Conservation (phyloP, 495 filamentous ascomycete genomes). For the Talaromyces proteolyticus region DNA sequence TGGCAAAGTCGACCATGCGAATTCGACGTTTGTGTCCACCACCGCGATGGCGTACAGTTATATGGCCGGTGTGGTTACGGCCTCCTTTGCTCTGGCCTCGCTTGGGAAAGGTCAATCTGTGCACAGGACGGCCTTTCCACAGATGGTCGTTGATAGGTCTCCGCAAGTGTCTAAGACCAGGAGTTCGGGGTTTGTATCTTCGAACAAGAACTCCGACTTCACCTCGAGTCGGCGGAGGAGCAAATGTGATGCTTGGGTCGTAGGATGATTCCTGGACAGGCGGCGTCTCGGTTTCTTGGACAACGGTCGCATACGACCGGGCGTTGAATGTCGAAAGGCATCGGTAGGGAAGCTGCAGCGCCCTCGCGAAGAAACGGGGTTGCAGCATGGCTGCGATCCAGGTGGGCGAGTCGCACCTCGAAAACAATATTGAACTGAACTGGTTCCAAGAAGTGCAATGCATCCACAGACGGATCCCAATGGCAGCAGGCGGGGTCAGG, state of each 20-base stretch:
- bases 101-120: constrained; percentile 80
- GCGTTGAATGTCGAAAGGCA: constrained; percentile 28
- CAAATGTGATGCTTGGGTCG: constrained; percentile 35
- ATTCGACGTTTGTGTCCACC: constrained; percentile 89
- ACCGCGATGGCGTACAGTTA: constrained; percentile 87
- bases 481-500: too few relatives aligned
- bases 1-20: constrained; percentile 79
- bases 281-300: constrained; percentile 30
- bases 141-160: constrained; percentile 93
- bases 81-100: constrained; percentile 89
- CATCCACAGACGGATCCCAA: too few relatives aligned
- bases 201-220: constrained; percentile 45
- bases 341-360: constrained; percentile 43
- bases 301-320: constrained; percentile 51
- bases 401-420: too few relatives aligned
- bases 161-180: constrained; percentile 85
- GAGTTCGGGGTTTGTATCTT: constrained; percentile 91
- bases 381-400: constrained; percentile 56
- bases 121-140: constrained; percentile 83
- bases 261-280: constrained; percentile 22
- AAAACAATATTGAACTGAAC: too few relatives aligned
- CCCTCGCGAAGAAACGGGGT: constrained; percentile 52
- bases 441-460: too few relatives aligned
- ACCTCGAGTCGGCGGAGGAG: constrained; percentile 38
- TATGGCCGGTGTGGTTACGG: constrained; percentile 75